phyloP scores from a whole-genome alignment of 768 basidiomycete species.

The Dendrothele bispora region DNA sequence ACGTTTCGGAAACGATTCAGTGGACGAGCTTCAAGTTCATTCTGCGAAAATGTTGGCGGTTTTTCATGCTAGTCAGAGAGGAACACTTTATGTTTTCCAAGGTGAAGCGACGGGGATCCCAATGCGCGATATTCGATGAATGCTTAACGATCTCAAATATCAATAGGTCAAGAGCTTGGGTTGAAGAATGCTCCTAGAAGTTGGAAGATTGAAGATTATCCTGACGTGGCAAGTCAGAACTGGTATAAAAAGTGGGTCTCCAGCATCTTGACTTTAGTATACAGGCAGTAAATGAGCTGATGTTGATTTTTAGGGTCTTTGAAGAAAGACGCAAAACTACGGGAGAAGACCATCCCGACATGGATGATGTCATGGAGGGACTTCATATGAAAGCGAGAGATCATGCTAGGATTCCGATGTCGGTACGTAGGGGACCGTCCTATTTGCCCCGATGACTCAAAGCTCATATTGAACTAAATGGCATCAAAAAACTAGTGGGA shows the following conservation, averaged over 20 bases:
- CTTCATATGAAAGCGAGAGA: slow-evolving; percentile 68
- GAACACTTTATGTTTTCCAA: slow-evolving; percentile 74
- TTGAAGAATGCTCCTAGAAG: slow-evolving; percentile 58
- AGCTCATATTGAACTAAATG: not conserved
- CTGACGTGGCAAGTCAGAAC: slow-evolving; percentile 64
- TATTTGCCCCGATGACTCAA: not conserved
- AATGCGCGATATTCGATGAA: too few relatives aligned
- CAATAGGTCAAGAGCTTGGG: slow-evolving; percentile 73
- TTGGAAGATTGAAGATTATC: slow-evolving; percentile 75
- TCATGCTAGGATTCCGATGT: slow-evolving; percentile 70
- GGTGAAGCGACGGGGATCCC: too few relatives aligned
- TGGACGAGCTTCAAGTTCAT: slow-evolving; percentile 49
- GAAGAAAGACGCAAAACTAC: slow-evolving; percentile 33
- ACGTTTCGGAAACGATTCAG: slow-evolving; percentile 62
- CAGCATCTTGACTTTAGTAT: too few relatives aligned
- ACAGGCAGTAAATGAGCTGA: too few relatives aligned
- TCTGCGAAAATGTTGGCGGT: slow-evolving; percentile 68
- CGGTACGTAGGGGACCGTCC: slow-evolving; percentile 36
- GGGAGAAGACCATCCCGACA: slow-evolving; percentile 46
- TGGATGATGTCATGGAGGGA: slow-evolving; percentile 58
- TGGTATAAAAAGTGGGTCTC: slow-evolving; percentile 53
- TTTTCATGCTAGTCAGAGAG: slow-evolving; percentile 58
- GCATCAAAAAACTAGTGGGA: slow-evolving; percentile 53
- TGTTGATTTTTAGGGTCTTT: slow-evolving; percentile 35
- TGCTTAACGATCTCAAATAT: too few relatives aligned